Percentiles rank a stretch among this genome's conserved stretches.
These are phyloP conservation scores for Artemisia annua DNA, from an alignment of 129 eudicot genomes.

Conservation along the genomic window DNA sequence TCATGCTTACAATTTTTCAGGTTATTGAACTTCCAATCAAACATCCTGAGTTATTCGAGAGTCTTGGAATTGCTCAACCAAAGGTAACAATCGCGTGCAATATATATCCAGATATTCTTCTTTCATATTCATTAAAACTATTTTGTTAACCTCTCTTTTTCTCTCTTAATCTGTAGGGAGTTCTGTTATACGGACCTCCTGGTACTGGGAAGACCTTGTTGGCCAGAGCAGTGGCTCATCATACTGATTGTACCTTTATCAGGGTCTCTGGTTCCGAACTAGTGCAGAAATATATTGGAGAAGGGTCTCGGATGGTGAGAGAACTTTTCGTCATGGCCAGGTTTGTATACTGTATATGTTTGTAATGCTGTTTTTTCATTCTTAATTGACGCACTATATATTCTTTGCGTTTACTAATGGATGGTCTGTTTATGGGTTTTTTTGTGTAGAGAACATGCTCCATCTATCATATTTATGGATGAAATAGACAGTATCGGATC, in stretches of 20 bases:
- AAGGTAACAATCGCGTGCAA: constrained; percentile 29
- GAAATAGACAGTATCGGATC: constrained; percentile 86
- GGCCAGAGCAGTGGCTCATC: constrained; percentile 65
- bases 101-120: no score
- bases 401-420: not conserved
- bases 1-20: constrained; percentile 17
- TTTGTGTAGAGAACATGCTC: constrained; percentile 70
- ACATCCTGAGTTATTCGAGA: constrained; percentile 59
- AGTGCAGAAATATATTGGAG: constrained; percentile 58
- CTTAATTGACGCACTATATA: not conserved
- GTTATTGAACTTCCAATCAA: constrained; percentile 62
- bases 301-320: constrained; percentile 58
- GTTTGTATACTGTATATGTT: constrained; percentile 12
- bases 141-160: not conserved
- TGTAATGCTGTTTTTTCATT: not conserved
- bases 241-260: constrained; percentile 61
- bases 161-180: constrained; percentile 38
- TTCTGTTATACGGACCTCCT: constrained; percentile 62
- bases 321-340: constrained; percentile 59
- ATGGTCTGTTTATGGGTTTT: not conserved
- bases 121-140: not conserved
- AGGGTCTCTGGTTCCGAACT: constrained; percentile 63
- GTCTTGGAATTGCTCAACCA: constrained; percentile 61
- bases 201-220: constrained; percentile 64
- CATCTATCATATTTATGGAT: constrained; percentile 87